Evolutionary conservation across 345 rosid species (phyloP).

Genomic region (Carallia pectinifolia): DNA sequence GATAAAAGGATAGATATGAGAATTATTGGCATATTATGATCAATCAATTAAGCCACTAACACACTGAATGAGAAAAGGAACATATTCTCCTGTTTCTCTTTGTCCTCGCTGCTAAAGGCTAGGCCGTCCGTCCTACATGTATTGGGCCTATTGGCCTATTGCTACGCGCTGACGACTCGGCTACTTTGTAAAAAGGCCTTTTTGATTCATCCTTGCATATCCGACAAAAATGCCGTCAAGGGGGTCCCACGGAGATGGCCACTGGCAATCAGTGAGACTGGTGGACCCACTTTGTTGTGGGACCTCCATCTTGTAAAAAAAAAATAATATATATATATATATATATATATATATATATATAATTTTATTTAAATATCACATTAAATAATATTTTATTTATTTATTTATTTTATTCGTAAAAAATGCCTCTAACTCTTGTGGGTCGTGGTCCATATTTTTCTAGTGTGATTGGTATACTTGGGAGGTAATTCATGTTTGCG

Average conservation of each 20-base stretch:
- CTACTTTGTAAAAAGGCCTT: neutral
- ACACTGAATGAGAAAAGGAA: constrained; percentile 27
- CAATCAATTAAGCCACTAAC: constrained; percentile 29
- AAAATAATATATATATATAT: neutral
- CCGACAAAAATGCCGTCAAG: constrained; percentile 48
- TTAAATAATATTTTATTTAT: too few species aligned
- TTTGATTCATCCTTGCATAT: constrained; percentile 23
- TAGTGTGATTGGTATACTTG: too few species aligned
- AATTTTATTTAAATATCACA: too few species aligned
- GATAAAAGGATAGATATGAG: neutral
- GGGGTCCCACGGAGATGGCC: constrained; percentile 23
- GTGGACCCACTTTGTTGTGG: constrained; percentile 17
- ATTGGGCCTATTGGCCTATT: constrained; percentile 43
- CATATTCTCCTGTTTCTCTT: constrained; percentile 43
- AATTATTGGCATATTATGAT: constrained; percentile 8
- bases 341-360: too few species aligned
- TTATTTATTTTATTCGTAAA: too few species aligned
- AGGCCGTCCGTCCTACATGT: constrained; percentile 32
- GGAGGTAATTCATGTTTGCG: too few species aligned
- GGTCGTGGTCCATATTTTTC: too few species aligned
- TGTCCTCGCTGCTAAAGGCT: constrained; percentile 20
- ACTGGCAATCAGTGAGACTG: constrained; percentile 22
- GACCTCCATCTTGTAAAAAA: constrained; percentile 8
- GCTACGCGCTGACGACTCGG: constrained; percentile 46
- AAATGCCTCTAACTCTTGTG: too few species aligned